These are phyloP conservation scores for Rhynchosporium secalis DNA, from an alignment of 2,329 filamentous ascomycete genomes.

Conservation along the genomic window DNA sequence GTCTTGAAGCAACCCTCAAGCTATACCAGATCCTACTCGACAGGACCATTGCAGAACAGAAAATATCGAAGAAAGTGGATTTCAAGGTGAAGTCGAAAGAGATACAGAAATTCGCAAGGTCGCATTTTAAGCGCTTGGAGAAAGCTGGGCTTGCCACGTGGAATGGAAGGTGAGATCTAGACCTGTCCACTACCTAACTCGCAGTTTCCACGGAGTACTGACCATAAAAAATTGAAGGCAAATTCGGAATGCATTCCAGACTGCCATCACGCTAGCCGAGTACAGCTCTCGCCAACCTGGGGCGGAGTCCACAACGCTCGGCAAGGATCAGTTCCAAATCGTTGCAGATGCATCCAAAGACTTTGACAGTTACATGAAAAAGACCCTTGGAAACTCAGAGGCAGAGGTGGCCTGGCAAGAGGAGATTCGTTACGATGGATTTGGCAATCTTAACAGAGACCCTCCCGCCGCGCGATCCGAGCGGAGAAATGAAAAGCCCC, in stretches of 20 bases:
- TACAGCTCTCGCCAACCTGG: slow-evolving; percentile 3
- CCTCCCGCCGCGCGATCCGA: neutral
- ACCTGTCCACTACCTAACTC: no score
- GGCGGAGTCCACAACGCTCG: neutral
- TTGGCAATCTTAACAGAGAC: neutral
- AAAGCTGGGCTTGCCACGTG: no score
- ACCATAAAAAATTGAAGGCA: neutral
- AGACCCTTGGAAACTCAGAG: slow-evolving; percentile 12
- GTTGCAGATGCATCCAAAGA: slow-evolving; percentile 15
- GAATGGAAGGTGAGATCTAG: no score
- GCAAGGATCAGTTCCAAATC: slow-evolving; percentile 13
- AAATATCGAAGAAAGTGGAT: no score
- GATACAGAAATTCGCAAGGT: no score
- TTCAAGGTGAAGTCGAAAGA: no score
- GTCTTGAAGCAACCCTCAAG: no score
- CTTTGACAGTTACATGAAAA: slow-evolving; percentile 15
- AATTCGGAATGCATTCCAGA: slow-evolving; percentile 16
- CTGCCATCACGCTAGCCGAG: slow-evolving; percentile 11
- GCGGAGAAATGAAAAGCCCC: neutral
- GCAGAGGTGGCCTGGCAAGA: slow-evolving; percentile 8
- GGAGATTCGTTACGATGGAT: neutral
- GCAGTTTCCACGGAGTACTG: no score
- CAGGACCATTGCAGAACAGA: no score
- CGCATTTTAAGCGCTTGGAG: no score
- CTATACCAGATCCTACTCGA: no score